Evolutionary conservation across 805 yeast genomes (phyloP).

Genomic region (Starmerella sirachaensis): DNA sequence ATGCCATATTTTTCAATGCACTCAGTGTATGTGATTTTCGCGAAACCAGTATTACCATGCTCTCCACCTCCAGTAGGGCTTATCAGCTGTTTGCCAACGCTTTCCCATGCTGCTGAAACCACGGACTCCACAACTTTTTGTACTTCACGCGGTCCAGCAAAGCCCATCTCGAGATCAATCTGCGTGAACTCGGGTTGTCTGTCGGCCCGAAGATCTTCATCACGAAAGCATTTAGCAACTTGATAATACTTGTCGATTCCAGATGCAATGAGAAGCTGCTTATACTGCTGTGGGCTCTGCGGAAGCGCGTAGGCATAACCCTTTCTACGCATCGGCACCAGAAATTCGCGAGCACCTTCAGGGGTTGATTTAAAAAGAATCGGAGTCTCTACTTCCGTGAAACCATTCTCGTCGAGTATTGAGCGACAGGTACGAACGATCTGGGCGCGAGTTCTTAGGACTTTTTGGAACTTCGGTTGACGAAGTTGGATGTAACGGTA

Average conservation of each 20-base stretch:
- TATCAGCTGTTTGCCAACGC: constrained; percentile 30
- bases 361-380: constrained; percentile 89
- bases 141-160: constrained; percentile 58
- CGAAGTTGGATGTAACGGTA: constrained; percentile 73
- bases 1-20: constrained; percentile 71
- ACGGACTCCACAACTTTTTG: constrained; percentile 49
- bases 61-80: constrained; percentile 25
- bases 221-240: constrained; percentile 87
- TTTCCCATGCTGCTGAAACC: constrained; percentile 45
- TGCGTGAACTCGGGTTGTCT: constrained; percentile 98
- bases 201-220: constrained; percentile 88
- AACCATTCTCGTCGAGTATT: constrained; percentile 33
- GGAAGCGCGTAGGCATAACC: constrained; percentile 75
- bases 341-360: constrained; percentile 92
- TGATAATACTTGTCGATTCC: constrained; percentile 82
- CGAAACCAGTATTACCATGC: constrained; percentile 6
- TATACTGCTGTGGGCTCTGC: constrained; percentile 96
- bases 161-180: constrained; percentile 89
- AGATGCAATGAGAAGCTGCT: constrained; percentile 87
- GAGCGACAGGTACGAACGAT: constrained; percentile 30
- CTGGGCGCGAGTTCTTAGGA: constrained; percentile 28
- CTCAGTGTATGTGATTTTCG: constrained; percentile 44
- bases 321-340: constrained; percentile 73
- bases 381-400: constrained; percentile 87
- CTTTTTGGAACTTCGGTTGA: constrained; percentile 26